Percentiles rank a stretch among this genome's conserved stretches.
Evolutionary conservation across 306 rosid species (phyloP).

Genomic region (Benincasa hispida): DNA sequence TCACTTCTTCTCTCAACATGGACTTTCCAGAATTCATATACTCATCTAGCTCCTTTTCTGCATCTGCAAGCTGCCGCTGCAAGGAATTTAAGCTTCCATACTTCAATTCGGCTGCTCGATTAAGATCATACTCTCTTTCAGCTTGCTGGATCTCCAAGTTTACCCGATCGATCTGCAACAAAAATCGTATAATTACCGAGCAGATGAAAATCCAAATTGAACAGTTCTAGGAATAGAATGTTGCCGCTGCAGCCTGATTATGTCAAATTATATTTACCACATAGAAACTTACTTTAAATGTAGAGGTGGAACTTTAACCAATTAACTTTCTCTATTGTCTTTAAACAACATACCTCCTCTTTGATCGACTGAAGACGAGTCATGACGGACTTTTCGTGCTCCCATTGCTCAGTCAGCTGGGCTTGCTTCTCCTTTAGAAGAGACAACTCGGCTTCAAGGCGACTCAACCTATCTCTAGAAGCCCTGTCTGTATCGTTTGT

Average conservation of each 20-base stretch:
- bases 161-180: slow-evolving; percentile 77
- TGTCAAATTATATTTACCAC: no score
- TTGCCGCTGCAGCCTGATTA: not conserved
- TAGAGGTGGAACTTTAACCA: no score
- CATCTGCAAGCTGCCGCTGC: slow-evolving; percentile 73
- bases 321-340: no score
- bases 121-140: slow-evolving; percentile 92
- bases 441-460: slow-evolving; percentile 84
- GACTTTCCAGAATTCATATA: slow-evolving; percentile 90
- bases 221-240: not conserved
- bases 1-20: slow-evolving; percentile 95
- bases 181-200: not conserved
- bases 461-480: slow-evolving; percentile 71
- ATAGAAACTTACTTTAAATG: no score
- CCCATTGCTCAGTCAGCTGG: slow-evolving; percentile 75
- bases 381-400: slow-evolving; percentile 95
- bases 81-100: slow-evolving; percentile 86
- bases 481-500: slow-evolving; percentile 86
- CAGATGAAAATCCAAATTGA: not conserved
- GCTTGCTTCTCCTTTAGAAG: slow-evolving; percentile 76
- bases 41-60: slow-evolving; percentile 76
- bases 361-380: slow-evolving; percentile 90
- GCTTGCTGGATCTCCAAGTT: slow-evolving; percentile 95
- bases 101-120: slow-evolving; percentile 92
- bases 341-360: slow-evolving; percentile 50